Percentiles rank a stretch among this genome's conserved stretches.
phyloP scores from a whole-genome alignment of 75 land plant species.

The Chamaecyparis obtusa region DNA sequence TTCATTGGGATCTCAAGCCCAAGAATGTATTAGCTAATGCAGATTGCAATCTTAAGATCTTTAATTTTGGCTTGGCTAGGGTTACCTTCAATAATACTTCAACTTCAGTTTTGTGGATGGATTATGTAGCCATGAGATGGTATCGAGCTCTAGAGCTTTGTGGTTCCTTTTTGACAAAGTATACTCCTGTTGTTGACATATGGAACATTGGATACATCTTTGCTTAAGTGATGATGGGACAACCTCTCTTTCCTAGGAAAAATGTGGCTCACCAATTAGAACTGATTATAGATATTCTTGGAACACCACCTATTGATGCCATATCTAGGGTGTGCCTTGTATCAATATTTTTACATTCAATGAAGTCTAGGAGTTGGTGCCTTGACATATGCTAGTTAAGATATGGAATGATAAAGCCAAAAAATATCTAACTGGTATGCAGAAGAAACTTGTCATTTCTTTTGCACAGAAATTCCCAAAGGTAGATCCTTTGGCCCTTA shows the following conservation, averaged over 20 bases:
- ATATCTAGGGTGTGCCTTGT: slow-evolving; percentile 51
- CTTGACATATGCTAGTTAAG: slow-evolving; percentile 26
- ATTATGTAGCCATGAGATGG: too few species aligned
- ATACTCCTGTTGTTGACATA: slow-evolving; percentile 86
- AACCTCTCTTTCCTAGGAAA: slow-evolving; percentile 84
- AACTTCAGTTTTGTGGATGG: too few species aligned
- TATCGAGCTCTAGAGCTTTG: too few species aligned
- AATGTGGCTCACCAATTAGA: slow-evolving; percentile 74
- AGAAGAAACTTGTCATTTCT: slow-evolving; percentile 39
- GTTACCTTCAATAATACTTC: too few species aligned
- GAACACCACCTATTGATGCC: slow-evolving; percentile 70
- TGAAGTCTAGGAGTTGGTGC: background rate
- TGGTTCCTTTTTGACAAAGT: too few species aligned
- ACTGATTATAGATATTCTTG: slow-evolving; percentile 82
- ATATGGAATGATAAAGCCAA: slow-evolving; percentile 73
- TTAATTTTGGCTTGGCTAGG: too few species aligned
- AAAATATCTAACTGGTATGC: slow-evolving; percentile 51
- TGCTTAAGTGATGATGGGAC: slow-evolving; percentile 82
- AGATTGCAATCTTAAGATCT: too few species aligned
- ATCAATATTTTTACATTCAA: background rate
- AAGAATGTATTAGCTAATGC: too few species aligned
- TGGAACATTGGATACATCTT: slow-evolving; percentile 94
- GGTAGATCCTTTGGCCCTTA: slow-evolving; percentile 60
- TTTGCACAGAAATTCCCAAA: slow-evolving; percentile 62
- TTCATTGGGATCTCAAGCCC: too few species aligned